Conservation (phyloP, 2,329 filamentous ascomycete species). For the Ceratocystis cacaofunesta region DNA sequence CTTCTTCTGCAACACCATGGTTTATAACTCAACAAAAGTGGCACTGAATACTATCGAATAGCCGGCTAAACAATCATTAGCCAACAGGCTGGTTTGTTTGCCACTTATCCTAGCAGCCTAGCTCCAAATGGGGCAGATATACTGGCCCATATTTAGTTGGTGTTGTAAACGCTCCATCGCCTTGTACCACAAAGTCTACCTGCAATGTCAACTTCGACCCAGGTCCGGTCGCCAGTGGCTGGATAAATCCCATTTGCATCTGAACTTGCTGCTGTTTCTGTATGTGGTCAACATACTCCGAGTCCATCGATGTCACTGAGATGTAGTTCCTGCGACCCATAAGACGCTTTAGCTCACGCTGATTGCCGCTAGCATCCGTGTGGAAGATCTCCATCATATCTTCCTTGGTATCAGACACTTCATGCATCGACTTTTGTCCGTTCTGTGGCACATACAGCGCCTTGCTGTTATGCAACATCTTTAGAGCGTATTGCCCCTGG, state of each 20-base stretch:
- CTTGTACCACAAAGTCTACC: slow-evolving; percentile 93
- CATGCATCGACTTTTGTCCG: slow-evolving; percentile 58
- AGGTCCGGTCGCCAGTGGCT: slow-evolving; percentile 27
- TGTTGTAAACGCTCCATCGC: slow-evolving; percentile 62
- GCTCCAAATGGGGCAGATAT: slow-evolving; percentile 75
- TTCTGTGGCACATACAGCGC: slow-evolving; percentile 82
- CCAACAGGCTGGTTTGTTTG: not conserved
- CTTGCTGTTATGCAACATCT: slow-evolving; percentile 90
- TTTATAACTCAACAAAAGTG: too few relatives aligned
- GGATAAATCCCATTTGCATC: slow-evolving; percentile 12
- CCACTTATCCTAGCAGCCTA: slow-evolving; percentile 38
- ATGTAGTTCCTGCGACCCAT: slow-evolving; percentile 92
- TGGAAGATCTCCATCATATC: slow-evolving; percentile 99
- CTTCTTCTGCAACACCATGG: too few relatives aligned
- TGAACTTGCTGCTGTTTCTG: slow-evolving; percentile 10
- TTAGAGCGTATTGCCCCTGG: slow-evolving; percentile 70
- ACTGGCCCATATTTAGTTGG: slow-evolving; percentile 96
- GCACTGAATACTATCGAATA: not conserved
- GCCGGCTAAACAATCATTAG: not conserved
- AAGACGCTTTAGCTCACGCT: slow-evolving; percentile 72
- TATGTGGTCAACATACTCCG: slow-evolving; percentile 46
- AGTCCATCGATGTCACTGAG: slow-evolving; percentile 86
- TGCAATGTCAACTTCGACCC: slow-evolving; percentile 65
- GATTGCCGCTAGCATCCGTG: slow-evolving; percentile 71
- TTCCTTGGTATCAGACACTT: slow-evolving; percentile 84